Evolutionary conservation across 1,139 yeast genomes (phyloP).

Genomic region (Debaryomyces fabryi): DNA sequence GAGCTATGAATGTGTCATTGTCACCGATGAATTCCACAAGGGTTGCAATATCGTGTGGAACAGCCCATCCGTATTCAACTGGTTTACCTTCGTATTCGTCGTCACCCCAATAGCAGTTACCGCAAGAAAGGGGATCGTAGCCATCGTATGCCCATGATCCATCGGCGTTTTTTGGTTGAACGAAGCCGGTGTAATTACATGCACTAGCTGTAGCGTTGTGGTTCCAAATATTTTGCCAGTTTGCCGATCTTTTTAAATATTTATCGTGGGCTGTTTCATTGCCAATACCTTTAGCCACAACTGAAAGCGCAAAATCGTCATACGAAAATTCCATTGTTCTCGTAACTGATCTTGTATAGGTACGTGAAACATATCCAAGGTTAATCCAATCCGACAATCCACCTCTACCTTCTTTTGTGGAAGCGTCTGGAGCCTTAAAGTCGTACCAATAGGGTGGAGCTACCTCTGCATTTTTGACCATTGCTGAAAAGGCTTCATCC

Average conservation of each 20-base stretch:
- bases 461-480: conserved; percentile 41
- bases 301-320: conserved; percentile 39
- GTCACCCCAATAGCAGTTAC: conserved; percentile 35
- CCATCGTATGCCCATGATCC: conserved; percentile 28
- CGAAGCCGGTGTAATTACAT: conserved; percentile 31
- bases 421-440: conserved; percentile 29
- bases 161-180: conserved; percentile 35
- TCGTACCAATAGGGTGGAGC: conserved; percentile 31
- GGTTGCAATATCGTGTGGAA: conserved; percentile 36
- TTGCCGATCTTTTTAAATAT: conserved; percentile 35
- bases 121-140: conserved; percentile 33
- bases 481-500: conserved; percentile 35
- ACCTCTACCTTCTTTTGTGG: conserved; percentile 34
- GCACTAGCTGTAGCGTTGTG: conserved; percentile 22
- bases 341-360: conserved; percentile 35
- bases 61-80: conserved; percentile 37
- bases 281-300: conserved; percentile 36
- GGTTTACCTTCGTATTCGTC: conserved; percentile 34
- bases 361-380: conserved; percentile 32
- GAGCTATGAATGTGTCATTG: conserved; percentile 25
- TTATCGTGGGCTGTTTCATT: conserved; percentile 25
- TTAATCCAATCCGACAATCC: conserved; percentile 35
- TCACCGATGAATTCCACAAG: conserved; percentile 30
- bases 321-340: conserved; percentile 43
- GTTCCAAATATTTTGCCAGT: conserved; percentile 45